Conservation (phyloP, 2,329 filamentous ascomycete genomes). For the Pleoardoris graminearum region DNA sequence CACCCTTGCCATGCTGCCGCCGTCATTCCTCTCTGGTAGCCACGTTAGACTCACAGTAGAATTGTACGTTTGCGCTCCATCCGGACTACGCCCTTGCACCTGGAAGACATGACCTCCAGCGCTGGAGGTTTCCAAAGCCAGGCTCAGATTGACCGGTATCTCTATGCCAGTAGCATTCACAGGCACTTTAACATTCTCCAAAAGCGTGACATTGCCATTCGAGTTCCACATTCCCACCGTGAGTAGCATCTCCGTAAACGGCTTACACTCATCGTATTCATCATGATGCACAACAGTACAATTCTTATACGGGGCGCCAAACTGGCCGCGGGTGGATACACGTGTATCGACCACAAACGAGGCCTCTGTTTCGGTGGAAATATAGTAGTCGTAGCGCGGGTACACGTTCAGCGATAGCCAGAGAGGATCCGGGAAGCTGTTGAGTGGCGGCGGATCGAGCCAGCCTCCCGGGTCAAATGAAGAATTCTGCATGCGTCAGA, state of each 20-base stretch:
- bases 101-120: conserved; percentile 32
- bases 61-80: conserved; percentile 41
- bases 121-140: not conserved
- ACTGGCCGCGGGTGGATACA: conserved; percentile 52
- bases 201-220: conserved; percentile 23
- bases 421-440: conserved; percentile 12
- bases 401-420: conserved; percentile 46
- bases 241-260: conserved; percentile 34
- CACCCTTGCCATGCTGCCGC: conserved; percentile 52
- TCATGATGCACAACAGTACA: conserved; percentile 12
- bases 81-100: conserved; percentile 28
- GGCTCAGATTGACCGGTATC: not conserved
- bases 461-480: conserved; percentile 55
- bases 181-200: conserved; percentile 30
- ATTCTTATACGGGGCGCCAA: conserved; percentile 28
- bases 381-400: conserved; percentile 55
- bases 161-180: conserved; percentile 46
- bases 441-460: conserved; percentile 45
- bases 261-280: conserved; percentile 13
- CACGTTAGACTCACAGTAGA: conserved; percentile 46
- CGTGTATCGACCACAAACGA: conserved; percentile 58
- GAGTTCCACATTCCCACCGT: conserved; percentile 17
- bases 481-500: conserved; percentile 41
- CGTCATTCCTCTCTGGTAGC: conserved; percentile 48
- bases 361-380: conserved; percentile 42